These are phyloP conservation scores for Colletotrichum tamarilloi DNA, from an alignment of 2,329 filamentous ascomycete species.

Conservation along the genomic window DNA sequence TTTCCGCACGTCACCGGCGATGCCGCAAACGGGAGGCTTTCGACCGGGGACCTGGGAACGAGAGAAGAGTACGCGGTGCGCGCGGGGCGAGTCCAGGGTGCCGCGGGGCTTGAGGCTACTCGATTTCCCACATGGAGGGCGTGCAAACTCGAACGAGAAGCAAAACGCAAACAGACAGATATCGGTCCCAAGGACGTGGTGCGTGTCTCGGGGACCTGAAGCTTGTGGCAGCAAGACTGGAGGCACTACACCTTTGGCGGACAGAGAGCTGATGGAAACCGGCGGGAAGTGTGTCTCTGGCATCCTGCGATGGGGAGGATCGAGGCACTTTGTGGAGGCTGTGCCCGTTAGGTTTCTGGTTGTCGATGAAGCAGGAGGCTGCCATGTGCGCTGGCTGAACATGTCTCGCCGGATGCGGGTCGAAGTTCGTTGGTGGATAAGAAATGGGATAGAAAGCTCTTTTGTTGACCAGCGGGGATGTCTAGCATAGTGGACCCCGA, in stretches of 20 bases:
- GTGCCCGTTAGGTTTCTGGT: constrained; percentile 23
- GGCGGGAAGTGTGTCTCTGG: neutral
- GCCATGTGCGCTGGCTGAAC: constrained; percentile 29
- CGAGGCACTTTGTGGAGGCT: constrained; percentile 31
- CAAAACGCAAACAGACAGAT: neutral
- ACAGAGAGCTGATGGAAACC: neutral
- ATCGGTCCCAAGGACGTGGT: neutral
- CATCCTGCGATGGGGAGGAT: constrained; percentile 14
- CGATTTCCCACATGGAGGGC: constrained; percentile 29
- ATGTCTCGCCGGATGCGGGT: constrained; percentile 30
- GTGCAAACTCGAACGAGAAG: neutral
- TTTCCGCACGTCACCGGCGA: constrained; percentile 31
- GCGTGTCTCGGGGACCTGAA: constrained; percentile 21
- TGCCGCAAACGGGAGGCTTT: constrained; percentile 33
- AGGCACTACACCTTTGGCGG: neutral
- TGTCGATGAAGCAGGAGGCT: constrained; percentile 27
- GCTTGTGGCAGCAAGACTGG: constrained; percentile 15
- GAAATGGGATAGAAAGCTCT: neutral
- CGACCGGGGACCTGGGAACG: neutral
- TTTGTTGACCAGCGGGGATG: constrained; percentile 9
- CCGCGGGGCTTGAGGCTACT: constrained; percentile 8
- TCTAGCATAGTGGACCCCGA: constrained; percentile 2
- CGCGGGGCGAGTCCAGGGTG: neutral
- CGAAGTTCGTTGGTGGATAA: neutral
- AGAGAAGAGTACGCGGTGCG: neutral